Base-by-base conservation (phyloP, 495 filamentous ascomycete species). In the Tetracladium marchalianum region DNA sequence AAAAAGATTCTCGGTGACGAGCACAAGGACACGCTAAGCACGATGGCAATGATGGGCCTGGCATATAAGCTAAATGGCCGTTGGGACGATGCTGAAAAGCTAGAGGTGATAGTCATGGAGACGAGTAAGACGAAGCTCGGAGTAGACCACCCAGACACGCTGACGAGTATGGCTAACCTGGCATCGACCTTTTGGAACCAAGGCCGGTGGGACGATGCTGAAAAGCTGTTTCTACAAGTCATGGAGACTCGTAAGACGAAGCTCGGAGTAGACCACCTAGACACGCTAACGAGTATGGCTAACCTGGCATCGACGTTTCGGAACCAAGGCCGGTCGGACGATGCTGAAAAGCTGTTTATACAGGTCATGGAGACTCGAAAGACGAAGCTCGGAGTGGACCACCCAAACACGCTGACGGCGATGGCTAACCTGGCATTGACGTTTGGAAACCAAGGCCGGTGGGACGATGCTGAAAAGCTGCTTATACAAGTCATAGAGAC, bases 351-450 rank as follows among this genome's bases (percentile, higher is more conserved):
- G 41, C 40, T 62, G 38, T 11, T 5, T 46, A 31, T 55, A 17
- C 49, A 38, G 41, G 48, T 51, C 5, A 31, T 59, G 11, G 43
- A 62, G 44, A 18, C 33, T 0, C 36, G 18, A 0, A 46, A 60
- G 40, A 41, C 4, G 22, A 16, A 54, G 13, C 53, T 67, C 6
- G 62, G 67, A 10, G 39, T 45, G 11, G 50, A 58, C 4, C 55
- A 69, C 44, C 61, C 57, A 8, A 32, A 59, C 11, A 68, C 67
- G 5, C 33, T 66, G 45, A 61, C 34, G 11, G 55, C 46, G 5
- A 63, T 66, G 55, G 31, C 16, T 24, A 57, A 56, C 17, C 55
- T 69, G 0, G 60, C 52, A 15, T 51, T n/a, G n/a, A n/a, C n/a
- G n/a, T n/a, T n/a, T n/a, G n/a, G n/a, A n/a, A n/a, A n/a, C n/a